Evolutionary conservation across 805 yeast species (phyloP).

Genomic region (Kodamaea kaohsiungensis): DNA sequence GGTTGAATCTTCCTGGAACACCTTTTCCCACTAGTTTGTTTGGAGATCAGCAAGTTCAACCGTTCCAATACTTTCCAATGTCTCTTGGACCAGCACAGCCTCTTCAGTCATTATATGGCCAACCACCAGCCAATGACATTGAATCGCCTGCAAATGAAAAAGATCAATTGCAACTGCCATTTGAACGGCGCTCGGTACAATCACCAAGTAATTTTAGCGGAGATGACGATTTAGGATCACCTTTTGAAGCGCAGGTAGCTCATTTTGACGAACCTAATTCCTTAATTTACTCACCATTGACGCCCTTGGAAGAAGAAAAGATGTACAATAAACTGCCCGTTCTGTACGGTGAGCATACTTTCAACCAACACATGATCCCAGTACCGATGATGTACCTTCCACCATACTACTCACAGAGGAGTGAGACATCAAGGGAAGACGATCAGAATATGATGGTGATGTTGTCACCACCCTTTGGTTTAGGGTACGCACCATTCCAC

Average conservation of each 20-base stretch:
- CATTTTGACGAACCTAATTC: not conserved
- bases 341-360: not conserved
- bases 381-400: constrained; percentile 1
- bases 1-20: not conserved
- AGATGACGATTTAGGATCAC: not conserved
- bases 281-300: not conserved
- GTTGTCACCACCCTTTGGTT: not conserved
- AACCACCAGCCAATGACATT: not conserved
- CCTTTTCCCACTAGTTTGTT: not conserved
- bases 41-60: not conserved
- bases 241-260: not conserved
- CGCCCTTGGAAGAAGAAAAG: not conserved
- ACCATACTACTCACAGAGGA: not conserved
- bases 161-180: not conserved
- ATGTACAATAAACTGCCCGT: not conserved
- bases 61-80: constrained; percentile 3
- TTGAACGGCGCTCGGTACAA: not conserved
- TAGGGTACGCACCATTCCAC: not conserved
- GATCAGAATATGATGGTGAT: not conserved
- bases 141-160: no score
- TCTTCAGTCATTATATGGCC: not conserved
- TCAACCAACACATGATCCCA: not conserved
- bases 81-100: not conserved
- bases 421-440: not conserved
- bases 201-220: not conserved